Conservation (phyloP, 2,329 filamentous ascomycete genomes). For the Phyllosticta capitalensis region DNA sequence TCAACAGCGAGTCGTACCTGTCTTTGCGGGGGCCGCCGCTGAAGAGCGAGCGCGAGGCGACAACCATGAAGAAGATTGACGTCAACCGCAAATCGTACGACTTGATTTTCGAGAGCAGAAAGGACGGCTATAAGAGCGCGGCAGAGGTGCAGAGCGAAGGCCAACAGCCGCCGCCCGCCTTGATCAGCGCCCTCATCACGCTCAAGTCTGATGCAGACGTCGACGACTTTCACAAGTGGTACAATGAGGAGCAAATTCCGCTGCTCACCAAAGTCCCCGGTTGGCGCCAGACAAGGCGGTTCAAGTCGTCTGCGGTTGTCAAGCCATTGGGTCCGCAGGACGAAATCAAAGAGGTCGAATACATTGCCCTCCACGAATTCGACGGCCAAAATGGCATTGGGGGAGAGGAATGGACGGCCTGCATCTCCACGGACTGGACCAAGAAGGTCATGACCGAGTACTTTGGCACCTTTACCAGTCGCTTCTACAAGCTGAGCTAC, state of each 20-base stretch:
- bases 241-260: constrained; percentile 61
- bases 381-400: constrained; percentile 55
- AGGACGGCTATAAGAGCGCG: constrained; percentile 48
- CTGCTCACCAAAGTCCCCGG: constrained; percentile 67
- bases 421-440: constrained; percentile 53
- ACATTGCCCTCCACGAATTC: constrained; percentile 64
- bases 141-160: constrained; percentile 52
- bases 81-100: constrained; percentile 66
- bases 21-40: constrained; percentile 48
- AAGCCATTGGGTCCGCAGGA: constrained; percentile 32
- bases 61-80: constrained; percentile 55
- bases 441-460: constrained; percentile 50
- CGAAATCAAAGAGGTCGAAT: constrained; percentile 37
- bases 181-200: constrained; percentile 53
- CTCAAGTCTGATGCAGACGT: constrained; percentile 46
- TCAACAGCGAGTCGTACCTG: constrained; percentile 63
- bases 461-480: constrained; percentile 47
- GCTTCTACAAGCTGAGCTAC: constrained; percentile 65
- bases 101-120: constrained; percentile 45
- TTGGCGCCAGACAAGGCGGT: constrained; percentile 66
- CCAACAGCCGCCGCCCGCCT: constrained; percentile 47
- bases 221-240: constrained; percentile 58
- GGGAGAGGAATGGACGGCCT: constrained; percentile 46
- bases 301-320: constrained; percentile 53
- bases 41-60: constrained; percentile 50